Evolutionary conservation across 1,139 yeast genomes (phyloP), one percentile per base, ranked within the genome.

Genomic region (Taphrina pruni): DNA sequence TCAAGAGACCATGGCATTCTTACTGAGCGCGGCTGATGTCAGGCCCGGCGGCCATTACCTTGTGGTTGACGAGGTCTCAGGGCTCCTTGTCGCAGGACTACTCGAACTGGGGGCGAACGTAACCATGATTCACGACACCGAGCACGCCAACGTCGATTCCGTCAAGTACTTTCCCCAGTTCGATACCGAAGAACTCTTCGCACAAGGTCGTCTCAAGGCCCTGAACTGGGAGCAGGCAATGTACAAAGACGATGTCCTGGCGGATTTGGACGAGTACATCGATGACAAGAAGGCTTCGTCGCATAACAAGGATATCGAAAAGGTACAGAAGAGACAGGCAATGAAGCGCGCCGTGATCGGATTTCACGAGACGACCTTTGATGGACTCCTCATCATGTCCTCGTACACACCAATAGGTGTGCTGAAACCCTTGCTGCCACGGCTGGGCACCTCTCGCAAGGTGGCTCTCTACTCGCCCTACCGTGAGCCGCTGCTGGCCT

Each of bases 21-120:
- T 91, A 74, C 79, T 94, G 79, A 87, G 87, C 71, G 82, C 88
- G 73, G 97, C 88, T 1, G 92, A 94, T 76, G 85, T 94, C 32
- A 85, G 88, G 74, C 93, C 97, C 0, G 97, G 97, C 9, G 98
- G 99, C 0, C 87, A 84, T 70, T 95, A 94, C 76, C 81, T 94
- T 45, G 88, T 94, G 6, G 83, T 91, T 69, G 99, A 94, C 76
- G 99, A 94, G 75, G 88, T 97, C 38, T 92, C 96, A 41, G 97
- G 98, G 1, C 82, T 93, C 21, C 78, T 94, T 1, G 85, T 90
- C 2, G 90, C 90, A 72, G 90, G 96, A 5, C 81, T 95, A 84
- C 78, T 94, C 80, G 99, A 95, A 77, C 83, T 98, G 75, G 91
- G 94, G 2, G 69, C 62, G 64, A 99, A 98, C 17, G 81, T 86